A percentile compares a stretch with the other conserved stretches of the same genome.
Evolutionary conservation across 441 rosid species (phyloP).

Genomic region (Pelargonium australe): DNA sequence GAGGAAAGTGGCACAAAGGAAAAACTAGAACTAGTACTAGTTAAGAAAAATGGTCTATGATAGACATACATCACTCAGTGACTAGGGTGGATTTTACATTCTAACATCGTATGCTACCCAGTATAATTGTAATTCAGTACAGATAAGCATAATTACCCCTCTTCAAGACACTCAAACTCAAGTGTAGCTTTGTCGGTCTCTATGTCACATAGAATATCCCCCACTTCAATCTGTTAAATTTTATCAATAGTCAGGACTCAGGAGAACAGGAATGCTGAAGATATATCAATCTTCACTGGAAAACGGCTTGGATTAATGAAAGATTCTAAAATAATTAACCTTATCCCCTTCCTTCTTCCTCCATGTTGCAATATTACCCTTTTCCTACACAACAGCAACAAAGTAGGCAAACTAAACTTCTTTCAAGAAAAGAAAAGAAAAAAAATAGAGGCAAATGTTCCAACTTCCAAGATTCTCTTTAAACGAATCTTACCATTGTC

Average conservation of each 20-base stretch:
- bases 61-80: background rate
- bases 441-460: background rate
- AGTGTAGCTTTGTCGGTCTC: constrained; percentile 98
- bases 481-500: constrained; percentile 62
- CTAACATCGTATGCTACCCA: background rate
- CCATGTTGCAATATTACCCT: constrained; percentile 92
- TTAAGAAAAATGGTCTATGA: no score
- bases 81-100: background rate
- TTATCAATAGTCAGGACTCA: constrained; percentile 24
- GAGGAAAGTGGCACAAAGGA: no score
- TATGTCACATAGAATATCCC: constrained; percentile 83
- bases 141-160: constrained; percentile 48
- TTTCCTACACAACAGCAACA: constrained; percentile 53
- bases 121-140: background rate
- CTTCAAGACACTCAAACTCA: constrained; percentile 93
- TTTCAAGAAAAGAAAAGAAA: constrained; percentile 18
- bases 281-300: constrained; percentile 15
- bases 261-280: constrained; percentile 15
- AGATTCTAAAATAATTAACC: constrained; percentile 37
- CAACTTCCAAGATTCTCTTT: background rate
- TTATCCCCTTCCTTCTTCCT: constrained; percentile 92
- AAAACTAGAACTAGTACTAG: no score
- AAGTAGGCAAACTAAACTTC: constrained; percentile 22
- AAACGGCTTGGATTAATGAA: constrained; percentile 4
- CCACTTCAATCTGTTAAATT: constrained; percentile 75